Evolutionary conservation across 306 rosid species (phyloP).

Genomic region (Carpinus fangiana): DNA sequence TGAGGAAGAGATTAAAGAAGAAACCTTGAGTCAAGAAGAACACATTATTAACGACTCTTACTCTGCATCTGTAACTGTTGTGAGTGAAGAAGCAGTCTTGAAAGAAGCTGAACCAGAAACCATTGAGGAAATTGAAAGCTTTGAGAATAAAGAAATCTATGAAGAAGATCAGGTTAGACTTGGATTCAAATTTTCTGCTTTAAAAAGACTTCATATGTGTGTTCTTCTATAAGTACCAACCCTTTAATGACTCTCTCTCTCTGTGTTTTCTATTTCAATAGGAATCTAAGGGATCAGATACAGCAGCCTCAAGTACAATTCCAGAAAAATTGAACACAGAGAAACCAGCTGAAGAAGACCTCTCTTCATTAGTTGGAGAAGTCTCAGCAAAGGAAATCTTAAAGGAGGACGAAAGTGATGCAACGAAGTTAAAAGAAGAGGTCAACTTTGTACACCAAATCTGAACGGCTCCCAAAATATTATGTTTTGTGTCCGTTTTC

Average conservation of each 20-base stretch:
- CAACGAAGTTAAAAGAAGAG: conserved; percentile 17
- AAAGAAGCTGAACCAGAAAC: conserved; percentile 29
- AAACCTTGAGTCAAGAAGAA: conserved; percentile 6
- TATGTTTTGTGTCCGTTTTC: background rate
- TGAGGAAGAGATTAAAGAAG: conserved; percentile 9
- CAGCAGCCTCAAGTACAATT: conserved; percentile 16
- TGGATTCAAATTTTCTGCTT: too few relatives aligned
- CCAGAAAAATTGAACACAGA: conserved; percentile 10
- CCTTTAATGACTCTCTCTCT: too few relatives aligned
- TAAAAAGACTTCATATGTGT: too few relatives aligned
- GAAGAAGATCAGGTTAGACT: too few relatives aligned
- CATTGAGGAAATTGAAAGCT: conserved; percentile 1
- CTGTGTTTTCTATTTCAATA: background rate
- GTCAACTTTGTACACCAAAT: conserved; percentile 18
- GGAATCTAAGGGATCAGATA: conserved; percentile 12
- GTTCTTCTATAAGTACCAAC: too few relatives aligned
- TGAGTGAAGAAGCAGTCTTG: conserved; percentile 19
- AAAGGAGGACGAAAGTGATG: conserved; percentile 16
- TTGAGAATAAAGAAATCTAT: background rate
- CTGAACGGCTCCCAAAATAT: background rate
- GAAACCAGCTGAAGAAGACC: conserved; percentile 19
- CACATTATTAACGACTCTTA: conserved; percentile 5
- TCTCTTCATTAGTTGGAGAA: conserved; percentile 15
- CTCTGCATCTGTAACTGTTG: background rate
- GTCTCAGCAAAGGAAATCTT: conserved; percentile 8